phyloP scores from a whole-genome alignment of 306 rosid genomes.

The Gillenia trifoliata region DNA sequence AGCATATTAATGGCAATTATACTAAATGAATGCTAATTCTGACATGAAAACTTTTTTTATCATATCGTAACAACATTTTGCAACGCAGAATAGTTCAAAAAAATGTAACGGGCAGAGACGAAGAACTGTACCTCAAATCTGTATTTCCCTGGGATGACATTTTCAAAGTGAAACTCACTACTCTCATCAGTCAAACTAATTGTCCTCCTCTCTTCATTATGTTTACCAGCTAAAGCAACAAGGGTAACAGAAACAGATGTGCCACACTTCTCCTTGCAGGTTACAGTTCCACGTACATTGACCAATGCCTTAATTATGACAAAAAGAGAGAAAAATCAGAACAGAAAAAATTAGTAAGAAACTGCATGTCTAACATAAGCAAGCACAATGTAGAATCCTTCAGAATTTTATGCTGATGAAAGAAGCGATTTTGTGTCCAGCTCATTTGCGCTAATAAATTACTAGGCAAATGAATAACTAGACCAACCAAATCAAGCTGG shows the following conservation, averaged over 20 bases:
- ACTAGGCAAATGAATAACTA: background rate
- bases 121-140: conserved; percentile 62
- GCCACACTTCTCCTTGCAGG: conserved; percentile 84
- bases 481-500: background rate
- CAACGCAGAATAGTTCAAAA: conserved; percentile 3
- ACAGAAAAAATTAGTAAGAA: background rate
- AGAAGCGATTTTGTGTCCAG: background rate
- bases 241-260: conserved; percentile 73
- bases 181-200: conserved; percentile 56
- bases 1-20: background rate
- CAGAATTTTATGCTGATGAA: background rate
- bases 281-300: conserved; percentile 67
- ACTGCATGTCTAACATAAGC: background rate
- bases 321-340: conserved; percentile 11
- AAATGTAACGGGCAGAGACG: conserved; percentile 12
- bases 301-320: conserved; percentile 65
- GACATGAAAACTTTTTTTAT: background rate
- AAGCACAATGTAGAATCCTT: background rate
- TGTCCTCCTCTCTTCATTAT: conserved; percentile 47
- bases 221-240: conserved; percentile 48
- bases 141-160: conserved; percentile 88
- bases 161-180: conserved; percentile 54
- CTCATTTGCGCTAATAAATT: background rate
- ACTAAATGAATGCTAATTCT: background rate
- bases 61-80: background rate